Evolutionary conservation across 495 filamentous ascomycete genomes (phyloP).

Genomic region (Penicillium macrosclerotiorum): DNA sequence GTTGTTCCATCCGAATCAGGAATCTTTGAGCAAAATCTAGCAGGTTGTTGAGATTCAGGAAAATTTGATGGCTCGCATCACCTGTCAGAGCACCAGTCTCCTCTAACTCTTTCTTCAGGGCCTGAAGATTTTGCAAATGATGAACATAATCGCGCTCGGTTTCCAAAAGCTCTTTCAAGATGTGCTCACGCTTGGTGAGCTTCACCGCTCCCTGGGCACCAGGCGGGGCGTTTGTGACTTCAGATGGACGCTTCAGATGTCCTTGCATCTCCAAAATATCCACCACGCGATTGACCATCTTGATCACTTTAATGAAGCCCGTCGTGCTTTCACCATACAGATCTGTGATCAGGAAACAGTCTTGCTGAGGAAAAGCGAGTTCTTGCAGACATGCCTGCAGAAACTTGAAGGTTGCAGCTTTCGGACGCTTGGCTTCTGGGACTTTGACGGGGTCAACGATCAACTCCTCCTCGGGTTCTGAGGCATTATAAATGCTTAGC

Average conservation of each 20-base stretch:
- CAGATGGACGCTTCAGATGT: constrained; percentile 57
- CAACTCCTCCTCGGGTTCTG: constrained; percentile 63
- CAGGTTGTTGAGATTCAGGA: constrained; percentile 90
- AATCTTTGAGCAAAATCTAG: constrained; percentile 94
- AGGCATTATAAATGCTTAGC: constrained; percentile 82
- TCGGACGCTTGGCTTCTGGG: constrained; percentile 63
- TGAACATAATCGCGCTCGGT: constrained; percentile 99
- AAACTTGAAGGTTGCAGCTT: constrained; percentile 70
- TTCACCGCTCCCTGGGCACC: constrained; percentile 46
- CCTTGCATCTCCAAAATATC: constrained; percentile 78
- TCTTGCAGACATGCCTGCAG: constrained; percentile 67
- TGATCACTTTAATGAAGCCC: constrained; percentile 93
- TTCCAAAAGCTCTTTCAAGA: constrained; percentile 85
- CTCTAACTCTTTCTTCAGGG: constrained; percentile 86
- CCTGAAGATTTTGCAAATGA: constrained; percentile 89
- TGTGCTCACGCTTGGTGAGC: constrained; percentile 78
- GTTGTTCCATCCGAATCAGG: constrained; percentile 91
- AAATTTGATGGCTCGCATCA: constrained; percentile 90
- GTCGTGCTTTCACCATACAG: constrained; percentile 92
- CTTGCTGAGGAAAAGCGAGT: constrained; percentile 70
- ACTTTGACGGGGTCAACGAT: constrained; percentile 59
- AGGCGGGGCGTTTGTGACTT: constrained; percentile 40
- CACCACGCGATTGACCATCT: constrained; percentile 82
- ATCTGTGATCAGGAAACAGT: constrained; percentile 89
- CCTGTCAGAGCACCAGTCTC: constrained; percentile 83